phyloP scores from a whole-genome alignment of 2,329 filamentous ascomycete genomes.

The Paecilomyces sp. region DNA sequence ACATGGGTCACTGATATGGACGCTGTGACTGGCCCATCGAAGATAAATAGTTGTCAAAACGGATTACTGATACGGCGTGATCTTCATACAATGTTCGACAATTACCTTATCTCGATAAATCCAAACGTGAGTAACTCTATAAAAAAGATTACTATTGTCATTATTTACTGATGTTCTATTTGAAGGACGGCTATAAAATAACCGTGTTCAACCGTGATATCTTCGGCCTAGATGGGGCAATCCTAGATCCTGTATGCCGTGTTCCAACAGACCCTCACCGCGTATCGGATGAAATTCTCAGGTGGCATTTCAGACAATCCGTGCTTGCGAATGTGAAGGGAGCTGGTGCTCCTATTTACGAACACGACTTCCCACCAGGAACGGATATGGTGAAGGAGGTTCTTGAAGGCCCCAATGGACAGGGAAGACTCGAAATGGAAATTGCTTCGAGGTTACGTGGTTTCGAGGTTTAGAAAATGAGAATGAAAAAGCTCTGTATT shows the following conservation, averaged over 20 bases:
- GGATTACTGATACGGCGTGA: slow-evolving; percentile 3
- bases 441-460: not conserved
- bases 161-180: not conserved
- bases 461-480: not conserved
- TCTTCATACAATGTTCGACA: slow-evolving; percentile 7
- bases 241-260: slow-evolving; percentile 5
- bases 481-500: too few species aligned
- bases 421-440: slow-evolving; percentile 4
- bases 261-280: slow-evolving; percentile 2
- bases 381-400: slow-evolving; percentile 9
- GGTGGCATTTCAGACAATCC: slow-evolving; percentile 14
- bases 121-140: slow-evolving; percentile 5
- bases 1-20: not conserved
- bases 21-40: not conserved
- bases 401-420: not conserved
- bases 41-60: slow-evolving; percentile 8
- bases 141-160: not conserved
- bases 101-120: slow-evolving; percentile 8
- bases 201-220: not conserved
- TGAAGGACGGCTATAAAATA: slow-evolving; percentile 1
- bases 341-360: slow-evolving; percentile 11
- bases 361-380: slow-evolving; percentile 6
- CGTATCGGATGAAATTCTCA: slow-evolving; percentile 7
- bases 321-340: slow-evolving; percentile 15
- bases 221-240: not conserved